A percentile compares a stretch with the other conserved stretches of the same genome.
Evolutionary conservation across 2,329 filamentous ascomycete species (phyloP).

Genomic region (Aureobasidium sp.): DNA sequence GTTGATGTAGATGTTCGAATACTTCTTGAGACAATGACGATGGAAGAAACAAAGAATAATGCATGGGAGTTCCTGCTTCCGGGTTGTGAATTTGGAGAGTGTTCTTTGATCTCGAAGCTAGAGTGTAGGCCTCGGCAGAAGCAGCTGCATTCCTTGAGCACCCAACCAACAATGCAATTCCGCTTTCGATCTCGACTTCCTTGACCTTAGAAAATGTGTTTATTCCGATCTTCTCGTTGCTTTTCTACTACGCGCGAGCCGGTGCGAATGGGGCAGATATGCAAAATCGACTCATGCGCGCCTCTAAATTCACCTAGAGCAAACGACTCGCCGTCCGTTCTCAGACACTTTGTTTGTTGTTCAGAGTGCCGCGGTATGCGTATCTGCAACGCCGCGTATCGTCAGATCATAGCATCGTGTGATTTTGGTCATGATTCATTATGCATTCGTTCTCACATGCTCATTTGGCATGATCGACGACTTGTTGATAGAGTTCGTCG

Average conservation of each 20-base stretch:
- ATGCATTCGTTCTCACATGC: background rate
- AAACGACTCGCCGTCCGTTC: background rate
- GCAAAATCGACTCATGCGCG: background rate
- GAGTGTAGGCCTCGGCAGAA: background rate
- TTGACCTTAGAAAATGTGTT: background rate
- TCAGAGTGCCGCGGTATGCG: background rate
- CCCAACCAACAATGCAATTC: background rate
- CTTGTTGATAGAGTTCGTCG: constrained; percentile 81
- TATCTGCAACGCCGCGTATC: background rate
- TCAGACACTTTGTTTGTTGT: background rate
- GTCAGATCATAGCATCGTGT: background rate
- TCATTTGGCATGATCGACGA: constrained; percentile 78
- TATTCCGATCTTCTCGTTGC: background rate
- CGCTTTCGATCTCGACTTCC: background rate
- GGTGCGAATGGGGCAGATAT: background rate
- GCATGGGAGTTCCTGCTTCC: background rate
- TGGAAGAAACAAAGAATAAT: constrained; percentile 3
- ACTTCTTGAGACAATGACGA: constrained; percentile 2
- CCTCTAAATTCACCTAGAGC: background rate
- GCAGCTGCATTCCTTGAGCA: background rate
- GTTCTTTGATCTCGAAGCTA: background rate
- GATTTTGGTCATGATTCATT: background rate
- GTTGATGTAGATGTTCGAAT: background rate
- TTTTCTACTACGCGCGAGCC: background rate
- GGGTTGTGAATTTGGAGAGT: background rate